These are phyloP conservation scores for Inga laurina DNA, from an alignment of 306 rosid genomes.

Conservation along the genomic window DNA sequence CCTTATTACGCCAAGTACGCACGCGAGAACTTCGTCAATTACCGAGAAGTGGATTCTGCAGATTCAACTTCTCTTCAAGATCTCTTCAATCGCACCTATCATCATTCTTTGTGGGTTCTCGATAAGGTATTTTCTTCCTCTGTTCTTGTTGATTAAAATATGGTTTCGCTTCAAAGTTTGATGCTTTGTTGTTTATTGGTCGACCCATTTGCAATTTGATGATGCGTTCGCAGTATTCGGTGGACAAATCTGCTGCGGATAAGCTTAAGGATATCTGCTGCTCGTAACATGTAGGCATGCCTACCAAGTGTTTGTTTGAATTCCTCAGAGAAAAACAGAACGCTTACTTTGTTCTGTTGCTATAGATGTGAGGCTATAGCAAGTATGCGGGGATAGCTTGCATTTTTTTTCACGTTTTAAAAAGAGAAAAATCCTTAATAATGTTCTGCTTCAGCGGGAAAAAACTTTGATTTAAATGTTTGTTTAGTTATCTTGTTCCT, in stretches of 20 bases:
- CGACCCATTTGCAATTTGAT: conserved; percentile 5
- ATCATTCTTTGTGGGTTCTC: conserved; percentile 85
- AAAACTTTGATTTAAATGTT: background rate
- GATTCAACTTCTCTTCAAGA: conserved; percentile 49
- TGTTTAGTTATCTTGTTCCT: background rate
- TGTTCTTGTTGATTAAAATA: background rate
- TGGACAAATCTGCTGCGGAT: conserved; percentile 68
- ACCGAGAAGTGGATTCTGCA: conserved; percentile 42
- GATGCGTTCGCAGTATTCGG: conserved; percentile 59
- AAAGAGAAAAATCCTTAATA: background rate
- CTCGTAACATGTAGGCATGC: background rate
- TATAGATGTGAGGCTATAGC: background rate
- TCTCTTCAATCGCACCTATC: conserved; percentile 55
- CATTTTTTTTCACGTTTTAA: background rate
- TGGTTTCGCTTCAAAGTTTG: background rate
- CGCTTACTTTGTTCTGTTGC: background rate
- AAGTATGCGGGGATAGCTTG: background rate
- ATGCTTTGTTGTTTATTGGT: background rate
- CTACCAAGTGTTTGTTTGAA: conserved; percentile 48
- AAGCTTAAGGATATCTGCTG: conserved; percentile 56
- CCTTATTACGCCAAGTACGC: conserved; percentile 69
- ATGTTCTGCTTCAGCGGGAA: background rate
- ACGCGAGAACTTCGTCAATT: conserved; percentile 74
- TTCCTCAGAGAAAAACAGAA: conserved; percentile 1
- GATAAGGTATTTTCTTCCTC: conserved; percentile 49